phyloP scores from a whole-genome alignment of 306 rosid species.

The Begonia peltatifolia region DNA sequence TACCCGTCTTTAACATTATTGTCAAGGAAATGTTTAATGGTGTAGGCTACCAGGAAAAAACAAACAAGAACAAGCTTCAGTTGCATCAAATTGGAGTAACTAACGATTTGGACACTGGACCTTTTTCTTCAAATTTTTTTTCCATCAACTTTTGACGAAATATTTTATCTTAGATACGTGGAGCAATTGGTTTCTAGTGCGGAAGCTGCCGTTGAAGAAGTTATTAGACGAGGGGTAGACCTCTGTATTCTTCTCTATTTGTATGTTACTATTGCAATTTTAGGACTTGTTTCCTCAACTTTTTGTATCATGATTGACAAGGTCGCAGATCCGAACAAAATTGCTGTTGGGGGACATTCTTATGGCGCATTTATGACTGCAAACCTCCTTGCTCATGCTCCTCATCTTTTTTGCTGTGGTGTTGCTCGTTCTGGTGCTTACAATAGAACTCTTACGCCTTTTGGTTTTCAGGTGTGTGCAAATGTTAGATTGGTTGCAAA shows the following conservation, averaged over 20 bases:
- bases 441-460: constrained; percentile 96
- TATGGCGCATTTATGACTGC: constrained; percentile 99
- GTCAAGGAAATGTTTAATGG: too few relatives aligned
- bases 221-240: constrained; percentile 75
- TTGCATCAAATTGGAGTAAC: too few relatives aligned
- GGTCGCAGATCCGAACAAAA: constrained; percentile 90
- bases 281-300: constrained; percentile 7
- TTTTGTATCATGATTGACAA: constrained; percentile 19
- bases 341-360: constrained; percentile 98
- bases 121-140: too few relatives aligned
- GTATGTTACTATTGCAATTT: neutral
- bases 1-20: too few relatives aligned
- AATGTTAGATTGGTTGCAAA: neutral
- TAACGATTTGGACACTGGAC: too few relatives aligned
- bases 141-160: neutral
- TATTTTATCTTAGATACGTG: constrained; percentile 48
- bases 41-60: too few relatives aligned
- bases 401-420: constrained; percentile 96
- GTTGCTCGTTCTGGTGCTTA: constrained; percentile 99
- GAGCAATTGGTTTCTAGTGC: constrained; percentile 95
- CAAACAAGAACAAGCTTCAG: too few relatives aligned
- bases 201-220: constrained; percentile 96
- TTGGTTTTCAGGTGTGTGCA: constrained; percentile 79
- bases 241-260: constrained; percentile 8
- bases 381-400: constrained; percentile 93